Percentiles rank a stretch among this genome's conserved stretches.
phyloP scores from a whole-genome alignment of 2,329 filamentous ascomycete species.

The Fusarium coicis region DNA sequence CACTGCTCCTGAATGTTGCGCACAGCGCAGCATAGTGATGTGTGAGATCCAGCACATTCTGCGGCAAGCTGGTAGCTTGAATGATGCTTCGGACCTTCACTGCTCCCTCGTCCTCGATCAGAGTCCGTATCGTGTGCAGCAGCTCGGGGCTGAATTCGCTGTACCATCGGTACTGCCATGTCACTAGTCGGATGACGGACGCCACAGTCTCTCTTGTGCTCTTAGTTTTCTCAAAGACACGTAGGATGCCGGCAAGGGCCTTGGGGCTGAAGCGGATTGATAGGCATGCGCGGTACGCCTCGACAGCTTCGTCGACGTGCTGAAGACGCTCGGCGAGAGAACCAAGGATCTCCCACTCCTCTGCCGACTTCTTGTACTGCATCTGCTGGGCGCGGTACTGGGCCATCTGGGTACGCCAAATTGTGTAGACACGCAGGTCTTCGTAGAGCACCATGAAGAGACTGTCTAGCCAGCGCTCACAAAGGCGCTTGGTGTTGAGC shows the following conservation, averaged over 20 bases:
- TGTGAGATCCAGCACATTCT: conserved; percentile 91
- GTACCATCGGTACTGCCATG: conserved; percentile 99
- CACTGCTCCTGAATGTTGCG: conserved; percentile 93
- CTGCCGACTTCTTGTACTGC: conserved; percentile 95
- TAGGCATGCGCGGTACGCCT: conserved; percentile 91
- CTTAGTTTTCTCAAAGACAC: conserved; percentile 79
- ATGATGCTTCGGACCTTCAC: conserved; percentile 98
- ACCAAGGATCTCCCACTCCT: conserved; percentile 98
- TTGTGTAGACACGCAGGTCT: conserved; percentile 97
- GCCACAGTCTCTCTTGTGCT: conserved; percentile 84
- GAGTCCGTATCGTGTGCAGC: conserved; percentile 84
- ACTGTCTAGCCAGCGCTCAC: conserved; percentile 97
- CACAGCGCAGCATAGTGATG: conserved; percentile 97
- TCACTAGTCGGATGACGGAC: conserved; percentile 89
- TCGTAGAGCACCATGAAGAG: conserved; percentile 99
- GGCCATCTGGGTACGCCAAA: conserved; percentile 98
- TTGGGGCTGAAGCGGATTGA: conserved; percentile 92
- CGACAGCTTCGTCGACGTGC: conserved; percentile 88
- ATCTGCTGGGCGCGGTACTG: conserved; percentile 94
- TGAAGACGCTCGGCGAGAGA: conserved; percentile 92
- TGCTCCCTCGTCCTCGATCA: conserved; percentile 97
- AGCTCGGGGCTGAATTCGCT: conserved; percentile 97
- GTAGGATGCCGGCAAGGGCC: conserved; percentile 85
- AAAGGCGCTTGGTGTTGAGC: conserved; percentile 96
- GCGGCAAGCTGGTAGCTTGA: conserved; percentile 92